Conservation (phyloP, 2,329 filamentous ascomycete genomes). For the Dryadomyces sulphureus region DNA sequence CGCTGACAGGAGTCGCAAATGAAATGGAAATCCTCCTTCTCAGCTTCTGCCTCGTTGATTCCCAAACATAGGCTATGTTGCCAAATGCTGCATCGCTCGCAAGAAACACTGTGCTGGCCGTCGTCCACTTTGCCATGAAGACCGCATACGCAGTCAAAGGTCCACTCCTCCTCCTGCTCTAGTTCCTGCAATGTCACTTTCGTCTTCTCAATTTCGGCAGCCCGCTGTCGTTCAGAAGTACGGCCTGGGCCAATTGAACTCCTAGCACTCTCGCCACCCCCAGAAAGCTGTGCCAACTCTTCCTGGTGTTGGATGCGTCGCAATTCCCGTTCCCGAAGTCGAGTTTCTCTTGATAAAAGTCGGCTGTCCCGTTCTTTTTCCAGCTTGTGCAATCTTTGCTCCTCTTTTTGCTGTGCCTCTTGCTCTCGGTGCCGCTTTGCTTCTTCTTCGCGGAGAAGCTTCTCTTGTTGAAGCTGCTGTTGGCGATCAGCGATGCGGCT, state of each 20-base stretch:
- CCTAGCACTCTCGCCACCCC: conserved; percentile 50
- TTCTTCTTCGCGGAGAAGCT: conserved; percentile 33
- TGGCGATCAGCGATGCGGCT: conserved; percentile 72
- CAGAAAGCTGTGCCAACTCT: conserved; percentile 64
- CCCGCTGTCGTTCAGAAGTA: conserved; percentile 65
- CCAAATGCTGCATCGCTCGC: conserved; percentile 90
- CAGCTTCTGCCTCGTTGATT: conserved; percentile 64
- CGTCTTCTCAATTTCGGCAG: conserved; percentile 67
- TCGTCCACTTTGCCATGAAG: conserved; percentile 88
- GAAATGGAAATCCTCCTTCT: conserved; percentile 76
- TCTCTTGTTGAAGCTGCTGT: conserved; percentile 51
- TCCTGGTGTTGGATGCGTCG: conserved; percentile 75
- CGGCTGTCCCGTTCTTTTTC: conserved; percentile 66
- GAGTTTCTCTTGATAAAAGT: conserved; percentile 70
- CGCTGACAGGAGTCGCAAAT: conserved; percentile 65
- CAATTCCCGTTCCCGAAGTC: conserved; percentile 71
- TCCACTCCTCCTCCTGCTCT: conserved; percentile 62
- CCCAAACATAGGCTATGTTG: conserved; percentile 89
- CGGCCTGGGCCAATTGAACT: conserved; percentile 34
- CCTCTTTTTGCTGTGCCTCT: conserved; percentile 49
- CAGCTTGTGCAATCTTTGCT: conserved; percentile 40
- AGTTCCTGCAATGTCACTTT: conserved; percentile 63
- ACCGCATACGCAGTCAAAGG: conserved; percentile 89
- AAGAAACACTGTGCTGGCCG: conserved; percentile 83
- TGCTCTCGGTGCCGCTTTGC: conserved; percentile 38